Conservation (phyloP, 768 basidiomycete species). For the Polyporus arcularius region DNA sequence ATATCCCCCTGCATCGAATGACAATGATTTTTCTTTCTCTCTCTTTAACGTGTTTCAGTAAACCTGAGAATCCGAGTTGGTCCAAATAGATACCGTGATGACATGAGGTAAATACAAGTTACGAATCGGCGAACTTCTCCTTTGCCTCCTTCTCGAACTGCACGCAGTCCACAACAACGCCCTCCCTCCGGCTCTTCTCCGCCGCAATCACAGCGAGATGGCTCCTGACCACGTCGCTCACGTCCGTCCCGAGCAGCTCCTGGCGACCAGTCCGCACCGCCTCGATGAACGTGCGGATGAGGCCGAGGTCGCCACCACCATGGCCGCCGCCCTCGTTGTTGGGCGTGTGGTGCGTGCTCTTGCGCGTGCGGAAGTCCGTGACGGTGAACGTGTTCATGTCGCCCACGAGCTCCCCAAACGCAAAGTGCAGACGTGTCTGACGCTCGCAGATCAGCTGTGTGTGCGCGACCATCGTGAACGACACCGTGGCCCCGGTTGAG, state of each 20-base stretch:
- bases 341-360: slow-evolving; percentile 49
- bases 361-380: slow-evolving; percentile 68
- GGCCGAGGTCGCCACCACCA: slow-evolving; percentile 80
- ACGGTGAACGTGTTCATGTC: slow-evolving; percentile 78
- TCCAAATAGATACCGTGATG: neutral
- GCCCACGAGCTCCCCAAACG: slow-evolving; percentile 86
- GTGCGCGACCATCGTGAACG: slow-evolving; percentile 89
- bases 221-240: slow-evolving; percentile 70
- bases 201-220: slow-evolving; percentile 89
- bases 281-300: slow-evolving; percentile 74
- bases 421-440: slow-evolving; percentile 84
- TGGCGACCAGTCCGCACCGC: slow-evolving; percentile 72
- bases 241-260: slow-evolving; percentile 61
- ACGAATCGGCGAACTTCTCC: slow-evolving; percentile 27
- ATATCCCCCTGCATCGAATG: neutral
- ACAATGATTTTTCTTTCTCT: neutral
- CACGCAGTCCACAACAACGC: slow-evolving; percentile 65
- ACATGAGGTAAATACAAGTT: neutral
- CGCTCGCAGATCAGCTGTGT: slow-evolving; percentile 79
- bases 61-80: neutral
- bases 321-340: slow-evolving; percentile 67
- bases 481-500: slow-evolving; percentile 75
- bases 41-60: neutral
- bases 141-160: slow-evolving; percentile 56
- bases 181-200: slow-evolving; percentile 72